These are phyloP conservation scores for Penicillium bialowiezense DNA, from an alignment of 495 filamentous ascomycete genomes.

Conservation along the genomic window DNA sequence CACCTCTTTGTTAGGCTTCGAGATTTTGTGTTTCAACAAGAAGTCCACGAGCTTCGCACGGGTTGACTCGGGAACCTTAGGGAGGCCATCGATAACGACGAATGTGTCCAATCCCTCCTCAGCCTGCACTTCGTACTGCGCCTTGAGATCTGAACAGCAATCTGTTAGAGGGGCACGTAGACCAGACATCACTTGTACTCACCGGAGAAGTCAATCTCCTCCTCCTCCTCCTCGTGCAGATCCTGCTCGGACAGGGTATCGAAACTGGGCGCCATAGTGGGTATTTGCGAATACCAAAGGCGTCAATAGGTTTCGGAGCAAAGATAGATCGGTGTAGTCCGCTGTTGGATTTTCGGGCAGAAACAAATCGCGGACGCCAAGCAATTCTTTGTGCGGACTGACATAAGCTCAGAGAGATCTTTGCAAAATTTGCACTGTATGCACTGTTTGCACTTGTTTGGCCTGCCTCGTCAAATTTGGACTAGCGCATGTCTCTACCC, in stretches of 20 bases:
- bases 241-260: conserved; percentile 74
- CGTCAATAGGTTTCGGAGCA: conserved; percentile 23
- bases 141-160: conserved; percentile 65
- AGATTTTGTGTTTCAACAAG: conserved; percentile 79
- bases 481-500: not conserved
- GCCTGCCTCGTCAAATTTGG: not conserved
- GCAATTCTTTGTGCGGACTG: conserved; percentile 39
- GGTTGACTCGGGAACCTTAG: conserved; percentile 75
- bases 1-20: too few relatives aligned
- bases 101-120: conserved; percentile 96
- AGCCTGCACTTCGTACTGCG: conserved; percentile 90
- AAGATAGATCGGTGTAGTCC: conserved; percentile 20
- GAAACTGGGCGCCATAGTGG: conserved; percentile 70
- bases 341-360: conserved; percentile 38
- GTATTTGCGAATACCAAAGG: conserved; percentile 27
- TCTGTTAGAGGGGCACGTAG: conserved; percentile 32
- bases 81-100: conserved; percentile 90
- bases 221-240: conserved; percentile 79
- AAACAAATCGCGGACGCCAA: conserved; percentile 38
- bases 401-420: conserved; percentile 28
- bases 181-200: conserved; percentile 24
- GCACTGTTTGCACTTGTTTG: not conserved
- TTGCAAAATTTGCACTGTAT: not conserved
- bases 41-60: conserved; percentile 92
- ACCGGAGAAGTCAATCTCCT: conserved; percentile 90